Percentiles rank a stretch among this genome's conserved stretches.
Conservation (phyloP, 805 yeast genomes). For the Maudiozyma serrabonitensis region DNA sequence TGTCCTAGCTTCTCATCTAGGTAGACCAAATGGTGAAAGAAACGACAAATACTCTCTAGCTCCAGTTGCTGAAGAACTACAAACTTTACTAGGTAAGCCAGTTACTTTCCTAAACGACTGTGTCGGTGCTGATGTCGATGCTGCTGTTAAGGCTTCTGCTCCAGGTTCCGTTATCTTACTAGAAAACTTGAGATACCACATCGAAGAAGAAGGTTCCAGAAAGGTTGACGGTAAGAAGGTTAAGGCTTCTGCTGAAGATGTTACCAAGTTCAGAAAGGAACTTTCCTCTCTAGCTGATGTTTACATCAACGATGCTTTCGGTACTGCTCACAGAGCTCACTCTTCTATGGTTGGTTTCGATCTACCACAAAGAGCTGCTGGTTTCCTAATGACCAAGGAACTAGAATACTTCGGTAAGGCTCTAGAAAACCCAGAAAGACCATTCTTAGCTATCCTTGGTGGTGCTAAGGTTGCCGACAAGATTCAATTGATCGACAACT, state of each 20-base stretch:
- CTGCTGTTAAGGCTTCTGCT: slow-evolving; percentile 61
- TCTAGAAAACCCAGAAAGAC: slow-evolving; percentile 94
- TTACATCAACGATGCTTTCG: slow-evolving; percentile 96
- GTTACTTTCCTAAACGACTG: slow-evolving; percentile 82
- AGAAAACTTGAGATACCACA: slow-evolving; percentile 97
- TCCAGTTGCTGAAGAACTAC: slow-evolving; percentile 89
- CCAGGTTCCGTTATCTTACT: slow-evolving; percentile 80
- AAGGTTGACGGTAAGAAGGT: slow-evolving; percentile 88
- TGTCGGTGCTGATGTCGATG: slow-evolving; percentile 87
- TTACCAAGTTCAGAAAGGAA: slow-evolving; percentile 78
- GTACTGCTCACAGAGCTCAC: slow-evolving; percentile 99
- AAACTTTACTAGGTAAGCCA: slow-evolving; percentile 58
- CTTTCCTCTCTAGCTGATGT: slow-evolving; percentile 93
- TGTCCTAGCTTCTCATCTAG: slow-evolving; percentile 92
- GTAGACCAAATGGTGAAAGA: slow-evolving; percentile 96
- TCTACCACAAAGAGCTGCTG: slow-evolving; percentile 93
- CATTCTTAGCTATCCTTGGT: slow-evolving; percentile 96
- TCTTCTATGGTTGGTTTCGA: slow-evolving; percentile 98
- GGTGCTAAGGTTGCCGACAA: slow-evolving; percentile 99
- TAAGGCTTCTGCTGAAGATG: slow-evolving; percentile 82
- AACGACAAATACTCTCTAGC: slow-evolving; percentile 79
- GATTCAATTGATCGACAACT: slow-evolving; percentile 96
- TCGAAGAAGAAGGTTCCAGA: slow-evolving; percentile 91
- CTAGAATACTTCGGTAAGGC: slow-evolving; percentile 96
- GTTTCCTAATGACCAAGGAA: slow-evolving; percentile 97